These are phyloP conservation scores for Annulohypoxylon bovei DNA, from an alignment of 495 filamentous ascomycete species.

Conservation along the genomic window DNA sequence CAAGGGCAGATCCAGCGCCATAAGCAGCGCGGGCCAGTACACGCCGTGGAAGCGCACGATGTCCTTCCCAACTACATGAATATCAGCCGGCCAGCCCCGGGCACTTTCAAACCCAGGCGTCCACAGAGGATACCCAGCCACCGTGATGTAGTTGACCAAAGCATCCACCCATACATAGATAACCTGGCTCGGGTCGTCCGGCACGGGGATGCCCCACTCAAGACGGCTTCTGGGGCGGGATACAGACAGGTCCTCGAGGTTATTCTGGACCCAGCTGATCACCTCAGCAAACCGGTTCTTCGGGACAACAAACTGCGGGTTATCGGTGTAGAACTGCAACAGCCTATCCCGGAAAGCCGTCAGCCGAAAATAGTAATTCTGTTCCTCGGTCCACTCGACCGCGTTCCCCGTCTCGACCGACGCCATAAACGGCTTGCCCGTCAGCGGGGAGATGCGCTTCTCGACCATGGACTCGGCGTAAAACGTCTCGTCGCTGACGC, in stretches of 20 bases:
- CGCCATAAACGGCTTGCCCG: conserved; percentile 82
- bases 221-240: conserved; percentile 83
- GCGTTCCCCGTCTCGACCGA: conserved; percentile 88
- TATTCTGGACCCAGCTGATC: conserved; percentile 70
- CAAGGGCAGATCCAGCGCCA: conserved; percentile 85
- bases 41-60: conserved; percentile 96
- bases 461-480: conserved; percentile 82
- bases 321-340: conserved; percentile 78
- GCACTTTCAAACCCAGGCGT: conserved; percentile 63
- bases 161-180: conserved; percentile 99
- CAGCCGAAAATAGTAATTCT: conserved; percentile 93
- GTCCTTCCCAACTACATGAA: conserved; percentile 95
- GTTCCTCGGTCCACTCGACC: conserved; percentile 95
- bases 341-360: conserved; percentile 79
- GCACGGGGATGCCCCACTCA: conserved; percentile 90
- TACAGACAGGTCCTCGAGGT: conserved; percentile 86
- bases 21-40: conserved; percentile 96
- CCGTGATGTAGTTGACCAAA: conserved; percentile 91
- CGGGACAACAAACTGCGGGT: conserved; percentile 77
- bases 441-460: conserved; percentile 77
- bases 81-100: conserved; percentile 87
- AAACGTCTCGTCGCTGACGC: conserved; percentile 94
- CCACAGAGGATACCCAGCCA: conserved; percentile 82
- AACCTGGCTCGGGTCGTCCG: conserved; percentile 83
- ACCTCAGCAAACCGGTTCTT: conserved; percentile 72